Base-by-base conservation (phyloP, 176 grass and related monocot genomes). In the Hordeum vulgare region DNA sequence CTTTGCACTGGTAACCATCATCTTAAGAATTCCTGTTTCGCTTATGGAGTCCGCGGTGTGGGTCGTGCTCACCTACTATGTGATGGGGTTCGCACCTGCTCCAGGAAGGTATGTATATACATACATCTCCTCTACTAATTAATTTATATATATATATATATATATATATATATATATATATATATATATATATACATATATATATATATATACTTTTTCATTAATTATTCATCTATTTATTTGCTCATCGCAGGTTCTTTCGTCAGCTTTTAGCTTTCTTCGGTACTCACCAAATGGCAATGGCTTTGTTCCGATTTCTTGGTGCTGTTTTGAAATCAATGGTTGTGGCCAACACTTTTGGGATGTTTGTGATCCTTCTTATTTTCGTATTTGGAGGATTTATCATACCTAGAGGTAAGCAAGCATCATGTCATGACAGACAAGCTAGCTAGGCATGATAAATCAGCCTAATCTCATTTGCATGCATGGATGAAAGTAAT, bases 311-410 rank as follows among this genome's bases (percentile, higher is more conserved):
- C 86, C 88, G 93, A n/a, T 91, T 98, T 23, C 80, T 95, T 72
- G 96, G 71, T 71, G 87, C 96, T 21, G 21, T 91, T 85, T 76
- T 88, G 83, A 93, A 90, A 91, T 86, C 88, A 83, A 88, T 94
- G 90, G 93, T 98, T 44, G 73, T 98, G 44, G 81, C 96, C 26
- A 91, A 98, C 68, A 98, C 90, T 60, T 82, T 93, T 60, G 96
- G 96, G 14, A 86, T 86, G 4, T 95, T 89, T 82, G 27, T 84
- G 27, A 21, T 95, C 41, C 89, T 95, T 70, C 13, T 95, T 75
- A 9, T 98, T 78, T 98, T 98, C 11, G 86, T 93, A 28, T 94
- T 98, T 45, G 93, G 93, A 79, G 96, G 96, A 71, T 95, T 98
- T 83, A 37, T 98, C 76, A 85, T 98, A 74, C 60, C 70, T 31